phyloP scores from a whole-genome alignment of 1,139 yeast genomes.

The Blastobotrys ciferrii region DNA sequence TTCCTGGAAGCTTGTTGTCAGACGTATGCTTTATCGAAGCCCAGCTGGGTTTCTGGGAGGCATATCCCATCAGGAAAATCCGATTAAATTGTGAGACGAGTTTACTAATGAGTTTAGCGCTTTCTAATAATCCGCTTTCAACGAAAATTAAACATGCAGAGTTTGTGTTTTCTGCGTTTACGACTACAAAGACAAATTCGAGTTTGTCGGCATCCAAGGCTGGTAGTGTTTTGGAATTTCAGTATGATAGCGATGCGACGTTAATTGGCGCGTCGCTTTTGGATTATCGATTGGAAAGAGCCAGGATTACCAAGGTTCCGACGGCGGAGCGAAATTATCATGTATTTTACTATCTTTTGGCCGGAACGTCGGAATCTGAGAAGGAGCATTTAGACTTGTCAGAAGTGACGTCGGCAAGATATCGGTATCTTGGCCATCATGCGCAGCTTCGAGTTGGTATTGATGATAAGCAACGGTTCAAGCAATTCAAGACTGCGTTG shows the following conservation, averaged over 20 bases:
- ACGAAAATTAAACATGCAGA: conserved; percentile 38
- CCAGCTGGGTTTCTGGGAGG: too few species aligned
- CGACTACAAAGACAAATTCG: conserved; percentile 40
- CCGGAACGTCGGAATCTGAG: conserved; percentile 42
- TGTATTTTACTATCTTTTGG: conserved; percentile 41
- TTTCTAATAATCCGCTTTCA: conserved; percentile 40
- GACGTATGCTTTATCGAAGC: too few species aligned
- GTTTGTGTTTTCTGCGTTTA: conserved; percentile 39
- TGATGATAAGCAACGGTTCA: conserved; percentile 39
- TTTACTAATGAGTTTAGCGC: conserved; percentile 23
- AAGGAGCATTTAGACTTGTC: conserved; percentile 39
- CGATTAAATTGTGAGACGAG: too few species aligned
- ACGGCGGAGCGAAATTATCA: conserved; percentile 45
- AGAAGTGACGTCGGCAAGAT: conserved; percentile 32
- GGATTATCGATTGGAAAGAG: conserved; percentile 42
- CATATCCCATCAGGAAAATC: too few species aligned
- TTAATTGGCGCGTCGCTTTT: conserved; percentile 41
- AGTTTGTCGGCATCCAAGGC: conserved; percentile 38
- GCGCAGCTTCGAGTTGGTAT: conserved; percentile 41
- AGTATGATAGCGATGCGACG: conserved; percentile 39
- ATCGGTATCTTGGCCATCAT: conserved; percentile 43
- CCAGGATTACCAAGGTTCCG: conserved; percentile 41
- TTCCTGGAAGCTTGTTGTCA: too few species aligned
- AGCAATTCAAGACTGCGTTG: conserved; percentile 39
- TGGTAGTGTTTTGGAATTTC: conserved; percentile 42